Evolutionary conservation across 2,329 filamentous ascomycete genomes (phyloP).

Genomic region (Aspergillus cejpii): DNA sequence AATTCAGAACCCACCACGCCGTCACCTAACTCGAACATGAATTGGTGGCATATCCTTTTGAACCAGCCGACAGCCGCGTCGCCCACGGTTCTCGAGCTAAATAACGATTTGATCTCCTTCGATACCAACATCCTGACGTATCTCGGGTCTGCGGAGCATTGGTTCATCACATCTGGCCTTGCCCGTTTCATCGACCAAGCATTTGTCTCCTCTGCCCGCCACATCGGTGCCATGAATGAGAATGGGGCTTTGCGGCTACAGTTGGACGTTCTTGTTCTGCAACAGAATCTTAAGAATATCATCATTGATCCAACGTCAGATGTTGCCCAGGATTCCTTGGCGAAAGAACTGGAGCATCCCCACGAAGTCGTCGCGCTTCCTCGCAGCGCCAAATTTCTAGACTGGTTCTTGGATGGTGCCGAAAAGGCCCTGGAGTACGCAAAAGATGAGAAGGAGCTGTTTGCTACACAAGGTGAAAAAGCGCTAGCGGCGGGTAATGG

Average conservation of each 20-base stretch:
- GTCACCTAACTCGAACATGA: slow-evolving; percentile 65
- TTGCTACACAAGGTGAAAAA: slow-evolving; percentile 31
- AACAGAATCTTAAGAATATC: slow-evolving; percentile 94
- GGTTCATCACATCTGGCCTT: slow-evolving; percentile 70
- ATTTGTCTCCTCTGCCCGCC: slow-evolving; percentile 64
- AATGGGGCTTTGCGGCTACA: slow-evolving; percentile 81
- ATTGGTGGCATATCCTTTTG: slow-evolving; percentile 46
- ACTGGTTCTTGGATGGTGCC: slow-evolving; percentile 44
- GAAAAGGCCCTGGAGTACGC: slow-evolving; percentile 42
- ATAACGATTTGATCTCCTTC: slow-evolving; percentile 75
- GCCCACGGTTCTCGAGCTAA: slow-evolving; percentile 71
- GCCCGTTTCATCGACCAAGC: slow-evolving; percentile 71
- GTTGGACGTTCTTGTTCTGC: slow-evolving; percentile 87
- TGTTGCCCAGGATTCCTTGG: slow-evolving; percentile 5
- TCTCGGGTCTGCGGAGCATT: slow-evolving; percentile 63
- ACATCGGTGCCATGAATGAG: slow-evolving; percentile 74
- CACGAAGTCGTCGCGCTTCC: slow-evolving; percentile 39
- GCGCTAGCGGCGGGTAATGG: slow-evolving; percentile 35
- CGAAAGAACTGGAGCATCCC: slow-evolving; percentile 8
- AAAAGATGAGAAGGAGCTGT: slow-evolving; percentile 40
- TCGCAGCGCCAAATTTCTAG: slow-evolving; percentile 42
- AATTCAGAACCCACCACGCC: slow-evolving; percentile 39
- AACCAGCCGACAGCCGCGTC: slow-evolving; percentile 41
- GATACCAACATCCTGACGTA: slow-evolving; percentile 73
- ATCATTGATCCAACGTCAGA: slow-evolving; percentile 39